phyloP scores from a whole-genome alignment of 2,329 filamentous ascomycete species.

The Fusarium temperatum region DNA sequence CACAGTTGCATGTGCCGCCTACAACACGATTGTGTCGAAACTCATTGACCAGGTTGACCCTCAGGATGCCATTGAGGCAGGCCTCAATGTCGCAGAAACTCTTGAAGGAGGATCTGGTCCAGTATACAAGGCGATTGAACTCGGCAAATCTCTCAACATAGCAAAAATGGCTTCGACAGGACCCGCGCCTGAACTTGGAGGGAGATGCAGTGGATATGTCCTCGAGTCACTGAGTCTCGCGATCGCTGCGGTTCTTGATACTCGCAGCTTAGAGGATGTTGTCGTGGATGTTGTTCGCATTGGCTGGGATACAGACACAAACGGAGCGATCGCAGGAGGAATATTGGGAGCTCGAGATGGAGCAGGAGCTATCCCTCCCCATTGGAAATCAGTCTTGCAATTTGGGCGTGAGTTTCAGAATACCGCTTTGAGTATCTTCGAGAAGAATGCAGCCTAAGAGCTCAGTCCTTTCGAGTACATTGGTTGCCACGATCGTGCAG shows the following conservation, averaged over 20 bases:
- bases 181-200: constrained; percentile 41
- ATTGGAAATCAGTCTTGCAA: constrained; percentile 53
- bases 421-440: constrained; percentile 3
- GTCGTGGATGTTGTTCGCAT: constrained; percentile 57
- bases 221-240: constrained; percentile 54
- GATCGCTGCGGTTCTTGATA: constrained; percentile 54
- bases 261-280: constrained; percentile 52
- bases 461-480: background rate
- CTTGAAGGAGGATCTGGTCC: constrained; percentile 34
- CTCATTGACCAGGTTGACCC: constrained; percentile 43
- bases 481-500: rapidly evolving
- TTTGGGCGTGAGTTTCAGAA: constrained; percentile 50
- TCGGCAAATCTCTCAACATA: constrained; percentile 41
- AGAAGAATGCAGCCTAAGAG: background rate
- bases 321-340: constrained; percentile 57
- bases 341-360: constrained; percentile 57
- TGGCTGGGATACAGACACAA: constrained; percentile 58
- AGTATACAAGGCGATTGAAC: constrained; percentile 41
- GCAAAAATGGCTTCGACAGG: constrained; percentile 45
- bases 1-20: constrained; percentile 50
- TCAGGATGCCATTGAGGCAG: constrained; percentile 44
- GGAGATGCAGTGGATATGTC: constrained; percentile 51
- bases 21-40: constrained; percentile 50
- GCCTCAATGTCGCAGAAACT: constrained; percentile 29
- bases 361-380: constrained; percentile 50